These are phyloP conservation scores for Leccinum olivaceopallidum DNA, from an alignment of 768 basidiomycete genomes.

Conservation along the genomic window DNA sequence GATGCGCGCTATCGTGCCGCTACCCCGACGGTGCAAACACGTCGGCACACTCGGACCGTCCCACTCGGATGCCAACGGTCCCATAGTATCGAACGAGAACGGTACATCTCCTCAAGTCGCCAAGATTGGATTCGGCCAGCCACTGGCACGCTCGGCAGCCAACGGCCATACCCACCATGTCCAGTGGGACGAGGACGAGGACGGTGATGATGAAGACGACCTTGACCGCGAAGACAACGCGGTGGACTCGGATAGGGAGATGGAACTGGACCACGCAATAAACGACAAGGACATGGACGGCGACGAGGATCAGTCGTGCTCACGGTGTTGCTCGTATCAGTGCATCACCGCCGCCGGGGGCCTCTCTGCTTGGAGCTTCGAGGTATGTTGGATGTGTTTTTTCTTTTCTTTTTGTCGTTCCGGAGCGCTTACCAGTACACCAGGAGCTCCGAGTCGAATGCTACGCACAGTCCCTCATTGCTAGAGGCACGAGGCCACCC, in stretches of 20 bases:
- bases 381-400: conserved; percentile 12
- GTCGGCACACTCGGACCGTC: too few relatives aligned
- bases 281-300: neutral
- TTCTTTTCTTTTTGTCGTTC: neutral
- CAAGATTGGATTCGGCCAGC: neutral
- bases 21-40: conserved; percentile 12
- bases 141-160: neutral
- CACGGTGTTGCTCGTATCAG: conserved; percentile 21
- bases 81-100: neutral
- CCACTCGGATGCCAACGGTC: neutral
- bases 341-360: conserved; percentile 30
- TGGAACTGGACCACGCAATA: neutral
- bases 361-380: conserved; percentile 29
- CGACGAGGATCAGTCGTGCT: neutral
- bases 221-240: neutral
- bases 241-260: neutral
- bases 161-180: neutral
- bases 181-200: neutral
- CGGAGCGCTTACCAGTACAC: neutral
- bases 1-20: conserved; percentile 25
- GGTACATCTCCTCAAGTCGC: neutral
- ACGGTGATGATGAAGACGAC: neutral
- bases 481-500: conserved; percentile 23
- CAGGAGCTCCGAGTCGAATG: conserved; percentile 33
- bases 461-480: conserved; percentile 31